Conservation (phyloP, 352 stramenopile genomes). For the Pseudoperonospora humuli region DNA sequence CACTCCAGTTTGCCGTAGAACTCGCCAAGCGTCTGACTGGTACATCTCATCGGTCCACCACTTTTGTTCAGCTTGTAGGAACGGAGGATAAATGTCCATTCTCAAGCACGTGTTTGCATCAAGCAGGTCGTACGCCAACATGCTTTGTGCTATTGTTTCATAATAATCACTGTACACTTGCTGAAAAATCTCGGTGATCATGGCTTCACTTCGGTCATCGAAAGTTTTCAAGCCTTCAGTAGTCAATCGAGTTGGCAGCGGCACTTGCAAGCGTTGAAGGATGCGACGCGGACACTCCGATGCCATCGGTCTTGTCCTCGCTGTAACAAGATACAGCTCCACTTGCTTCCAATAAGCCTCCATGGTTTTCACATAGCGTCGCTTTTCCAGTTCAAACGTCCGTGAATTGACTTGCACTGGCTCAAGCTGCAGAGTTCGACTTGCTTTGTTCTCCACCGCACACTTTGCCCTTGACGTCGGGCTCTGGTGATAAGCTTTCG, state of each 20-base stretch:
- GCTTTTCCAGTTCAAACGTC: too few relatives aligned
- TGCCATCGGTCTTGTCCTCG: conserved; percentile 55
- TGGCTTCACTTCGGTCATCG: conserved; percentile 52
- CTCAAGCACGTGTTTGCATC: conserved; percentile 56
- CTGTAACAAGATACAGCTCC: conserved; percentile 43
- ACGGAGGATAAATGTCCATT: conserved; percentile 80
- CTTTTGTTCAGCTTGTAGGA: conserved; percentile 66
- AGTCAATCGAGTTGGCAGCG: too few relatives aligned
- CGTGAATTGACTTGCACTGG: too few relatives aligned
- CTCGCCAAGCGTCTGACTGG: too few relatives aligned
- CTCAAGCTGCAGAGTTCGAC: too few relatives aligned
- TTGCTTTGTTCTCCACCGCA: too few relatives aligned
- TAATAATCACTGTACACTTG: conserved; percentile 76
- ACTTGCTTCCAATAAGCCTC: conserved; percentile 81
- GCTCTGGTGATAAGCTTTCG: too few relatives aligned
- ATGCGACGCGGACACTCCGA: conserved; percentile 53
- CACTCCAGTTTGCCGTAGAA: too few relatives aligned
- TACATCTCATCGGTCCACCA: conserved; percentile 87
- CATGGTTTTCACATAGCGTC: conserved; percentile 78
- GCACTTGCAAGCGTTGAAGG: conserved; percentile 62
- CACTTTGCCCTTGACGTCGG: too few relatives aligned
- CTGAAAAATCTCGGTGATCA: conserved; percentile 71
- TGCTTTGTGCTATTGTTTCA: conserved; percentile 60
- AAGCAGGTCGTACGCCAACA: conserved; percentile 86
- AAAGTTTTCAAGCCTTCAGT: conserved; percentile 40